phyloP scores from a whole-genome alignment of 2,329 filamentous ascomycete species.

The Cadophora sp. region DNA sequence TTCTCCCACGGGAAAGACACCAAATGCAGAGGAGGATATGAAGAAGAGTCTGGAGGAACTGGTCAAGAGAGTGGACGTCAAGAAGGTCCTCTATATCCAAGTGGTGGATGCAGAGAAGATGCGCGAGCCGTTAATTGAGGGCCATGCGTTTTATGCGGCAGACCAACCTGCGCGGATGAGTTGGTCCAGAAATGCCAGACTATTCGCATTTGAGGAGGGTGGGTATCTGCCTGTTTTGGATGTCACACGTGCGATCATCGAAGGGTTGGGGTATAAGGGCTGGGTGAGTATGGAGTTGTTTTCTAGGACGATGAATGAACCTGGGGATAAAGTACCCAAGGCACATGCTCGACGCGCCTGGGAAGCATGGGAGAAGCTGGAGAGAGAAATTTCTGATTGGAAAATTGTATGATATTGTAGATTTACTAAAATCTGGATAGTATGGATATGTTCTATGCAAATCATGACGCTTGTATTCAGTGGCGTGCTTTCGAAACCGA shows the following conservation, averaged over 20 bases:
- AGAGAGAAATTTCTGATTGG: constrained; percentile 28
- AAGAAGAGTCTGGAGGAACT: constrained; percentile 41
- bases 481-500: too few species aligned
- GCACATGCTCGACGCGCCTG: constrained; percentile 59
- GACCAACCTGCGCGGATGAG: constrained; percentile 72
- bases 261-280: constrained; percentile 61
- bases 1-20: constrained; percentile 55
- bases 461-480: neutral
- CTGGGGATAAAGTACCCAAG: constrained; percentile 52
- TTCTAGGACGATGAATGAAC: constrained; percentile 56
- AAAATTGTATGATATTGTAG: neutral
- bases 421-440: neutral
- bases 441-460: neutral
- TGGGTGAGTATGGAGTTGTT: constrained; percentile 68
- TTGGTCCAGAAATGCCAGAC: constrained; percentile 76
- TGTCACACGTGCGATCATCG: constrained; percentile 55
- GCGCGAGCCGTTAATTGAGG: constrained; percentile 58
- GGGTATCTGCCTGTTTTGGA: constrained; percentile 63
- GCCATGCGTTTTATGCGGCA: constrained; percentile 63
- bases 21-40: constrained; percentile 62
- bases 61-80: constrained; percentile 55
- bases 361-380: constrained; percentile 54
- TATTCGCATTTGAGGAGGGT: constrained; percentile 70
- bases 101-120: constrained; percentile 76
- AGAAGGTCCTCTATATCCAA: constrained; percentile 77